Base-by-base conservation (phyloP, 257 asterid species). In the Solanum sitiens region DNA sequence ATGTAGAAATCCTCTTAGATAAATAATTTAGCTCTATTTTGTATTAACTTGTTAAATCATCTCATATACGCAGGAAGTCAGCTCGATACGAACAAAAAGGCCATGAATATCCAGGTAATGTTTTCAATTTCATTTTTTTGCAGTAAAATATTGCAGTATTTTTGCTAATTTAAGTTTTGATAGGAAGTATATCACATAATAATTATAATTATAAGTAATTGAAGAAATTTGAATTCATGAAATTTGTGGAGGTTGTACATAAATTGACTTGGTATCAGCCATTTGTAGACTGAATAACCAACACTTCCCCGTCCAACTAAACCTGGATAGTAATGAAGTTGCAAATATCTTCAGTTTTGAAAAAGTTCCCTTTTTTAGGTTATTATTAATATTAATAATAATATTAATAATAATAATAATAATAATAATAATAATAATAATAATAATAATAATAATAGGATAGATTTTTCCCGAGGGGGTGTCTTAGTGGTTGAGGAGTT, bases 31-130 rank as follows among this genome's bases (percentile, higher is more conserved):
- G 32, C 44, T 76, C 37, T 25, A n/a, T 42, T 76, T 42, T n/a
- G n/a, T 63, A 63, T 23, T 63, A 23, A 23, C 10, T n/a, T 42
- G 6, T 25, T 68, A 44, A 68, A 12, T 87, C 32, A 59, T 88
- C 32, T 87, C 61, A 63, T 92, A 50, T 89, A 35, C 42, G 90
- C 94, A 95, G 98, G 96, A 85, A 94, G 98, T 89, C 98, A 95
- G 92, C 98, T 95, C 89, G 98, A 95, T n/a, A n/a, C 94, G 68
- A 95, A 95, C 98, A 94, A 95, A 91, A 94, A 95, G 91, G 98
- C 98, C 71, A 93, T 95, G 98, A 90, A 56, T 68, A 95, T 95
- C 89, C 98, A 94, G 98, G 98, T 95, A 86, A 14, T 40, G 23
- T 30, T 15, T 76, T 76, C 32, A 39, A 40, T 76, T 76, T 76